Base-by-base conservation (phyloP, 768 basidiomycete species). In the Sarcodon sp. region DNA sequence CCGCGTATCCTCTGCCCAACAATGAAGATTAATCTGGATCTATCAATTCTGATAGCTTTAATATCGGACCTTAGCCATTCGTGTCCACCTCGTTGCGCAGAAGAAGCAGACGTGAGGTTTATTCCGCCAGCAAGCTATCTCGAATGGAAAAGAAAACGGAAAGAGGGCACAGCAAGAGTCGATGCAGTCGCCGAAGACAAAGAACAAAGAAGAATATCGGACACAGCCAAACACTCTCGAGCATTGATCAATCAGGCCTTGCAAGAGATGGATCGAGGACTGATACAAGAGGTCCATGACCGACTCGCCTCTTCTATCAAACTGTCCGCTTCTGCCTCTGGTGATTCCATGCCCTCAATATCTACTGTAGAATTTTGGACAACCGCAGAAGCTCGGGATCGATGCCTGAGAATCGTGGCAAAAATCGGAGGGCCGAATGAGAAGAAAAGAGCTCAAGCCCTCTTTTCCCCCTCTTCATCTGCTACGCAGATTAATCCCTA, bases 21-120 rank as follows among this genome's bases (percentile, higher is more conserved):
- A 0, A 55, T 55, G 6, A 65, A 71, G 44, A 70, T 94, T 62
- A 87, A 90, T 53, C 72, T 92, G 33, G 91, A 94, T 58, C 69
- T 94, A 9, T 91, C 87, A 0, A 72, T 85, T 1, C 73, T 94
- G 43, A 83, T 94, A 47, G 89, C 91, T 0, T 71, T 92, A 31
- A 73, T 87, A 38, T 88, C 86, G 9, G 87, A 89, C 52, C 77
- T 88, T 46, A 83, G 85, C 0, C 89, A 92, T 61, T 69, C 80
- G 0, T 68, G 72, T 1, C 66, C 89, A 0, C 90, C 89, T 0
- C 37, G 50, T 0, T 68, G 71, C 0, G 54, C 71, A 0, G 72
- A 75, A 11, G 82, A 80, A 33, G 79, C 87, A 0, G 69, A 77
- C 15, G 58, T 61, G 10, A 72, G 84, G 4, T 93, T 88, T 56